phyloP scores from a whole-genome alignment of 257 asterid species.

The Dorcoceras hygrometricum region DNA sequence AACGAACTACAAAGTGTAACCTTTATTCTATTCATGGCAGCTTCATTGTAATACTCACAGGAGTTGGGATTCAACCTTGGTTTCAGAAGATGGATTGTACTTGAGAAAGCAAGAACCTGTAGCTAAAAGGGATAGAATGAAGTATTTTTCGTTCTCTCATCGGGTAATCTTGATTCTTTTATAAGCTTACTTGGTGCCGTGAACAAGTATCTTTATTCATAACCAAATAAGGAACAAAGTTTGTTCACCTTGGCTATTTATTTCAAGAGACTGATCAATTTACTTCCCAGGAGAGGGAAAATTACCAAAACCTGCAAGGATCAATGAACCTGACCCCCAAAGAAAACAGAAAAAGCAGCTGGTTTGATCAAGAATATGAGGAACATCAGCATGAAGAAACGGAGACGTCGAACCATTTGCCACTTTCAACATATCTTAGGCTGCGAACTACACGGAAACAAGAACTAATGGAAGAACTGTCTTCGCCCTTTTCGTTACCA shows the following conservation, averaged over 20 bases:
- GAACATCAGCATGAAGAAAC: conserved; percentile 29
- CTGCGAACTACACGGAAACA: conserved; percentile 36
- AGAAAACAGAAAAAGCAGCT: conserved; percentile 43
- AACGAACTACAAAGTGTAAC: neutral
- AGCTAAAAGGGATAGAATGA: conserved; percentile 67
- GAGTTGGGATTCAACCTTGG: conserved; percentile 58
- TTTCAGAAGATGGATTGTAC: conserved; percentile 47
- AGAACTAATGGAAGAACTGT: conserved; percentile 39
- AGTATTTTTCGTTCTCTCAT: conserved; percentile 72
- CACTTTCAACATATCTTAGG: conserved; percentile 33
- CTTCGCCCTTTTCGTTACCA: conserved; percentile 54
- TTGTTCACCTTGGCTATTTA: neutral
- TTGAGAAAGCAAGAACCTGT: conserved; percentile 57
- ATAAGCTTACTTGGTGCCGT: neutral
- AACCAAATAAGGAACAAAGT: neutral
- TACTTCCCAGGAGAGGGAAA: conserved; percentile 56
- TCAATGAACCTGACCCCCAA: conserved; percentile 31
- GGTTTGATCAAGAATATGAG: conserved; percentile 40
- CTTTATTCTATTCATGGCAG: conserved; percentile 26
- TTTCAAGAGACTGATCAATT: neutral
- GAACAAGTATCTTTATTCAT: neutral
- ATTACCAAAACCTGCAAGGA: conserved; percentile 45
- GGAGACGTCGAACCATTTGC: conserved; percentile 34
- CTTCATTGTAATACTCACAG: conserved; percentile 43
- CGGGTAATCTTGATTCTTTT: conserved; percentile 42